Evolutionary conservation across 1,284 basidiomycete species (phyloP), one percentile per base, ranked within the genome.

Genomic region (Pyrrhoderma lamaoense): DNA sequence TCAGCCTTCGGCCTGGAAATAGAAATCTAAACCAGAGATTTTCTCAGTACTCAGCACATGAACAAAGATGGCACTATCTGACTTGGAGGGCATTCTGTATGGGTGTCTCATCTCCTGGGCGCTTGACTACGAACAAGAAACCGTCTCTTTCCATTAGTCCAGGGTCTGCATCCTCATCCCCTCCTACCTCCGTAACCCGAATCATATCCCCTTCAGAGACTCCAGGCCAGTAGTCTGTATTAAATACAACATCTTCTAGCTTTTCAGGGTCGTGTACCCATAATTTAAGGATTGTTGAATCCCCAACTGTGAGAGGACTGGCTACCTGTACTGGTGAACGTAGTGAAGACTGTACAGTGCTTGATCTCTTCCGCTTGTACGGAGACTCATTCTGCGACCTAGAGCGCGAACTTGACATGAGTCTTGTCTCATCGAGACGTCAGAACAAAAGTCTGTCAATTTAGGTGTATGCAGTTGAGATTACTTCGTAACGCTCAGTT

Each of bases 181-280:
- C 65, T 34, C 69, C 67, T 43, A 68, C 67, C 35, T 66, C 66
- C 39, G 69, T 73, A 8, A 88, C 75, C 50, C 75, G 73, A 36
- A 89, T 61, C 60, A 87, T 67, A 60, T 89, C 87, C 8, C 86
- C 87, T 58, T 84, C 82, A 39, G 69, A 68, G 43, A 87, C 80
- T 2, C 87, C 87, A 14, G 83, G 82, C 82, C 85, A 89, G 62
- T 72, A 79, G 16, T 76, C 68, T 45, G 82, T 80, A 58, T 89
- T 89, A 61, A 90, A 72, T 13, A 79, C 71, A 47, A 86, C 79
- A 25, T 68, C 68, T 18, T 16, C 21, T 40, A 22, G 21, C 16
- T 22, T 22, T 40, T 16, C 38, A 59, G 73, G 61, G 55, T 87
- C 83, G 59, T 86, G 82, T 3, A 88, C 84, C 86, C 86, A 88